Evolutionary conservation across 176 grass and related monocot species (phyloP), one percentile per base, ranked within the genome.

Genomic region (Otatea glauca): DNA sequence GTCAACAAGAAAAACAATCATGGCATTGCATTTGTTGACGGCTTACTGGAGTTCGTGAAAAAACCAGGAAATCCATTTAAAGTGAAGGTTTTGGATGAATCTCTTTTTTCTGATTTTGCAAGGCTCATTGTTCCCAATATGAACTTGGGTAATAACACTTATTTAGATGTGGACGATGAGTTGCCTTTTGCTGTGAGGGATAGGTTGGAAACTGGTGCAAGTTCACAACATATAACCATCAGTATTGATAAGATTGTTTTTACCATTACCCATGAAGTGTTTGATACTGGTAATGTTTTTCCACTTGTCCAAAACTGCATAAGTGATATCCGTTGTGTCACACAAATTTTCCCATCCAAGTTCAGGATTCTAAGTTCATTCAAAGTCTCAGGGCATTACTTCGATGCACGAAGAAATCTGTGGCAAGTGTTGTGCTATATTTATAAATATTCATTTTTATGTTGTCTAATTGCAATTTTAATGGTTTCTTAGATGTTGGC

Each of bases 51-150:
- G 77, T 96, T 96, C 77, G 88, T 93, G 72, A 91, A 88, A 82
- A 96, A 91, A 39, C 94, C 94, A 79, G 94, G 94, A 68, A 96
- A 88, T 85, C 86, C 86, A 68, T 96, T 96, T 81, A 93, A 90
- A 75, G 64, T 92, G 69, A 92, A 89, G 81, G 63, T 93, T 70
- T 91, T 93, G 23, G 60, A 96, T 77, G 86, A 89, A 76, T 82
- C 73, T 62, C 32, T 81, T 47, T 85, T 83, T 35, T 80, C 80
- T 58, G 74, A 83, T 92, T 63, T 75, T 86, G 39, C 43, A 70
- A 89, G 79, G 75, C 61, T 80, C 23, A 61, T n/a, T n/a, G 24
- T 80, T 84, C 84, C 83, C 76, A 44, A 80, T 65, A 37, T 43
- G 53, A 76, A 70, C 71, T 79, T 79, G 54, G 53, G 63, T 55